phyloP scores from a whole-genome alignment of 495 filamentous ascomycete genomes.

The Tuber magnatum region DNA sequence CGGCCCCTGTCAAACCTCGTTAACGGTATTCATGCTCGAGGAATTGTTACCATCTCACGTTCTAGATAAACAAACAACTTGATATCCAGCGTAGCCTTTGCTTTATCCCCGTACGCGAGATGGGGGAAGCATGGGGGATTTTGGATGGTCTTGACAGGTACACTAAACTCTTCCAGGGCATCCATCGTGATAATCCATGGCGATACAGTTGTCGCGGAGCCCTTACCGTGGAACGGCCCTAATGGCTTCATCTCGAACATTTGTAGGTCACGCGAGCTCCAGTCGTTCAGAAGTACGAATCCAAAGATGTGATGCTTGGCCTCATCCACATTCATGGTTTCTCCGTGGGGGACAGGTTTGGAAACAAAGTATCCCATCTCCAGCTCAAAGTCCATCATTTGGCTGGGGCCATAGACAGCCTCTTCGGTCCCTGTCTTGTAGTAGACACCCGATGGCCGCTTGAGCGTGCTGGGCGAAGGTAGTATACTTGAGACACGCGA shows the following conservation, averaged over 20 bases:
- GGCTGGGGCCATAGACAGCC: slow-evolving; percentile 57
- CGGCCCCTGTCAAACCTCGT: neutral
- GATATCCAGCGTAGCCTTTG: neutral
- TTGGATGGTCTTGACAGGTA: slow-evolving; percentile 2
- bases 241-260: slow-evolving; percentile 77
- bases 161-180: slow-evolving; percentile 66
- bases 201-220: slow-evolving; percentile 78
- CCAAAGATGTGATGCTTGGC: slow-evolving; percentile 76
- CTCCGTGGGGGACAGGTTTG: slow-evolving; percentile 57
- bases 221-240: slow-evolving; percentile 82
- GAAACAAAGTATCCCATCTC: slow-evolving; percentile 75
- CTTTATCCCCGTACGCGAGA: neutral
- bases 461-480: slow-evolving; percentile 65
- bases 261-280: slow-evolving; percentile 76
- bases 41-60: neutral
- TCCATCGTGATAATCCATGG: slow-evolving; percentile 83
- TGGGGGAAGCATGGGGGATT: neutral
- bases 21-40: neutral
- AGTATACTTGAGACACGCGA: slow-evolving; percentile 70
- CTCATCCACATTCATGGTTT: slow-evolving; percentile 54
- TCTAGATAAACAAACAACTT: neutral
- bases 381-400: slow-evolving; percentile 72
- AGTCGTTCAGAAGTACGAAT: slow-evolving; percentile 82
- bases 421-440: slow-evolving; percentile 45
- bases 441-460: slow-evolving; percentile 67